Evolutionary conservation across 2,329 filamentous ascomycete genomes (phyloP), one percentile per base, ranked within the genome.

Genomic region (Emergomyces pasteurianus): DNA sequence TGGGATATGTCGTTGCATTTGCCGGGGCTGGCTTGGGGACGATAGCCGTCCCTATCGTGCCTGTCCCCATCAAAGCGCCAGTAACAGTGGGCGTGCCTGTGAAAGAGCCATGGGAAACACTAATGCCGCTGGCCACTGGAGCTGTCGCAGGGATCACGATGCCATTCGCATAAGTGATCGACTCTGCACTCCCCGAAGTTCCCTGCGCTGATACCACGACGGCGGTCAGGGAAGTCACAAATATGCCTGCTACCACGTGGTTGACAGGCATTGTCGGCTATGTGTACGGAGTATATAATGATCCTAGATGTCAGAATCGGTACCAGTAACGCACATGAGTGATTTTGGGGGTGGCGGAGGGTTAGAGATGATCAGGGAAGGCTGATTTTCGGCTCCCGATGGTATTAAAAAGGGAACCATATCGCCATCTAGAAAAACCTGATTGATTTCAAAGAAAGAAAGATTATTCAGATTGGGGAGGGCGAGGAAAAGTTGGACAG

Each of bases 1-100:
- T 82, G 10, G 86, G 86, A 70, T 94, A 94, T 55, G 83, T 82
- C 43, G 84, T 86, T 3, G 85, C 86, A 8, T 81, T 83, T 0
- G 81, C 79, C 36, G 81, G 80, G 0, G 85, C 79, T 12, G 85
- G 83, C 0, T 81, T 70, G 0, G 81, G 76, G 0, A 81, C 74
- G 57, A 92, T 81, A 1, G 81, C 81, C 0, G 82, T 72, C 0
- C 82, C 84, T 0, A 86, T 64, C 40, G 63, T 64, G 0, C 84
- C 79, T 0, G 74, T 76, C 1, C 85, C 79, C 0, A 74, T 77
- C 2, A 88, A 72, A 26, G 88, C 89, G 3, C 89, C 89, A 0
- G 84, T 90, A 42, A 83, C 88, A 0, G 86, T 88, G 0, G 86
- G 75, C 0, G 81, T 80, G 2, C 88, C 89, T 2, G 75, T 82